These are phyloP conservation scores for Leccinum variicolor DNA, from an alignment of 768 basidiomycete species.

Conservation along the genomic window DNA sequence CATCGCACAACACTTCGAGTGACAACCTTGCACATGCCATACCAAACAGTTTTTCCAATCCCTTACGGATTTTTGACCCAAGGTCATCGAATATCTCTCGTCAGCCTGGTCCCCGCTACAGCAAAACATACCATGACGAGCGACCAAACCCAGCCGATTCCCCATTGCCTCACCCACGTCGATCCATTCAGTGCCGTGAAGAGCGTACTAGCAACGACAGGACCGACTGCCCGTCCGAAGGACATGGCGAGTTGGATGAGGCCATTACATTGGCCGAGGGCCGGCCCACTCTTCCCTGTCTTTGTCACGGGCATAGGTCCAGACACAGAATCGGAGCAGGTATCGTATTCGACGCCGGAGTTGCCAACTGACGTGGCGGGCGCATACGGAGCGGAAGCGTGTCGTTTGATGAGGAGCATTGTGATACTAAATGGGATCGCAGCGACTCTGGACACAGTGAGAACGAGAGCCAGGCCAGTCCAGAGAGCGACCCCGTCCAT, in stretches of 20 bases:
- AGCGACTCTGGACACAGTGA: conserved; percentile 34
- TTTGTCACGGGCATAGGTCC: neutral
- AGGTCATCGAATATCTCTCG: neutral
- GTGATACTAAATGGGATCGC: conserved; percentile 40
- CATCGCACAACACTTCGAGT: neutral
- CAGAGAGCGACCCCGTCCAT: conserved; percentile 35
- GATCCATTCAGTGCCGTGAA: conserved; percentile 17
- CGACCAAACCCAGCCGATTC: conserved; percentile 13
- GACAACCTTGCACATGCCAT: neutral
- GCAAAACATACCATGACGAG: conserved; percentile 13
- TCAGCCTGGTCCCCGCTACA: conserved; percentile 9
- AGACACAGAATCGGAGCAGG: neutral
- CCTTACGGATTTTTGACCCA: neutral
- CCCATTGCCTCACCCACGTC: conserved; percentile 4
- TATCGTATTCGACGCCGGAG: neutral
- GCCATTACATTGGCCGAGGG: conserved; percentile 37
- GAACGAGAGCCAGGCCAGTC: conserved; percentile 42
- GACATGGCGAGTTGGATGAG: conserved; percentile 58
- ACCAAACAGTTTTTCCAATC: neutral
- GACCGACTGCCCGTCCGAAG: conserved; percentile 48
- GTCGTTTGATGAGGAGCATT: conserved; percentile 55
- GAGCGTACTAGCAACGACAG: conserved; percentile 45
- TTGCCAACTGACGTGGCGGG: neutral
- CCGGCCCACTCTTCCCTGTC: neutral
- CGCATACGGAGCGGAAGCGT: conserved; percentile 34